phyloP scores from a whole-genome alignment of 331 rosid species.

The Ulmus americana region DNA sequence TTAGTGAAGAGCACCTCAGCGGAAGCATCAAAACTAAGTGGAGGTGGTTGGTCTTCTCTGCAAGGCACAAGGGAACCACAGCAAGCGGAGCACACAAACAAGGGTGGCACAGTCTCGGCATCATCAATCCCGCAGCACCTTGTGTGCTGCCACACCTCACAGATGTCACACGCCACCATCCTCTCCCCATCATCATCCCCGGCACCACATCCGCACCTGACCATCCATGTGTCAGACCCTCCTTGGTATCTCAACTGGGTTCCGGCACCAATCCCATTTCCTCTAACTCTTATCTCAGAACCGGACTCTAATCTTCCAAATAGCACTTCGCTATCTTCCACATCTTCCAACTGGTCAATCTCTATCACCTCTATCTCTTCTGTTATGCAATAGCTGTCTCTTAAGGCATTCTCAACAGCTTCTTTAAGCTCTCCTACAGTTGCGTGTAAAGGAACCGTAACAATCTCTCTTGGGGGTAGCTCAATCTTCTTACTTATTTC shows the following conservation, averaged over 20 bases:
- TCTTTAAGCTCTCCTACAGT: slow-evolving; percentile 63
- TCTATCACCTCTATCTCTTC: slow-evolving; percentile 51
- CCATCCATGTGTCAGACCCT: slow-evolving; percentile 69
- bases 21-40: slow-evolving; percentile 9
- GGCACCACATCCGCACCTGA: slow-evolving; percentile 78
- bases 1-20: slow-evolving; percentile 2
- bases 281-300: slow-evolving; percentile 50
- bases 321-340: slow-evolving; percentile 49
- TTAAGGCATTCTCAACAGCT: slow-evolving; percentile 55
- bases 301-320: slow-evolving; percentile 63
- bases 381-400: slow-evolving; percentile 69
- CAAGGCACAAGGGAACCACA: slow-evolving; percentile 30
- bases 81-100: slow-evolving; percentile 67
- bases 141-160: slow-evolving; percentile 89
- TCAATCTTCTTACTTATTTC: slow-evolving; percentile 32
- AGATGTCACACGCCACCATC: slow-evolving; percentile 83
- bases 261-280: slow-evolving; percentile 39
- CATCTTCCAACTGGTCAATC: slow-evolving; percentile 43
- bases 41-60: slow-evolving; percentile 2
- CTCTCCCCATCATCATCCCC: slow-evolving; percentile 85
- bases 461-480: slow-evolving; percentile 53
- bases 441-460: slow-evolving; percentile 58
- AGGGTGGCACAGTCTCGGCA: slow-evolving; percentile 63
- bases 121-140: slow-evolving; percentile 74
- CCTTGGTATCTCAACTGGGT: slow-evolving; percentile 56